These are phyloP conservation scores for Globisporangium emineosum DNA, from an alignment of 352 stramenopile species.

Conservation along the genomic window DNA sequence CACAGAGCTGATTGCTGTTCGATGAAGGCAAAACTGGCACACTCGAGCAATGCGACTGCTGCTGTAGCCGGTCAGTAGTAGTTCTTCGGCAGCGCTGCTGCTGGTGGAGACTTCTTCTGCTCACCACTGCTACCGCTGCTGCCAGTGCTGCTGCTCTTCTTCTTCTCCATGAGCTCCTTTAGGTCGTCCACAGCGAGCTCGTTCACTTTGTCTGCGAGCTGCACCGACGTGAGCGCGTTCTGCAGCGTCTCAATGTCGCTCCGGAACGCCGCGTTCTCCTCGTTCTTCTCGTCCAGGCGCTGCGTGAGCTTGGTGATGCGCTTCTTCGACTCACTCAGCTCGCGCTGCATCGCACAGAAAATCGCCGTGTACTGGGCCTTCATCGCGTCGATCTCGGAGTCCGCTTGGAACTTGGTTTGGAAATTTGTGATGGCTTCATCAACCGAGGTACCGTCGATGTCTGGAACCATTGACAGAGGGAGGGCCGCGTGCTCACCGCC, in stretches of 20 bases:
- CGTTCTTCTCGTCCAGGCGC: slow-evolving; percentile 53
- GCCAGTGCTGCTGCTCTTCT: slow-evolving; percentile 12
- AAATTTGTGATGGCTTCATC: slow-evolving; percentile 58
- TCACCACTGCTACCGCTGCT: not conserved
- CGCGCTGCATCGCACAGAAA: slow-evolving; percentile 61
- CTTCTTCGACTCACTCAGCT: slow-evolving; percentile 56
- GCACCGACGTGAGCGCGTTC: slow-evolving; percentile 55
- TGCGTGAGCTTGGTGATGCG: slow-evolving; percentile 44
- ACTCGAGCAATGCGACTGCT: not conserved
- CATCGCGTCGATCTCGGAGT: slow-evolving; percentile 31
- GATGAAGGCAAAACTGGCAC: not conserved
- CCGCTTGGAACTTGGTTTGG: slow-evolving; percentile 17
- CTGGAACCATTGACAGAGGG: slow-evolving; percentile 15
- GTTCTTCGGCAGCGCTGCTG: slow-evolving; percentile 13
- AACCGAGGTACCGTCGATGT: slow-evolving; percentile 24
- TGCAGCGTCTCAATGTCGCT: slow-evolving; percentile 66
- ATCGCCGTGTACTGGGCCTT: slow-evolving; percentile 59
- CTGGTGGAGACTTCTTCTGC: not conserved
- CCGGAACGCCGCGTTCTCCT: slow-evolving; percentile 55
- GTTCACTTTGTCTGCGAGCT: slow-evolving; percentile 61
- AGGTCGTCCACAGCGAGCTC: slow-evolving; percentile 53
- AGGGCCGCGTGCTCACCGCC: not conserved
- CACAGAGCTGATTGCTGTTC: not conserved
- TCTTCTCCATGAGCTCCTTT: slow-evolving; percentile 30
- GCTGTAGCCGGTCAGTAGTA: slow-evolving; percentile 12